Conservation (phyloP, 2,329 filamentous ascomycete genomes). For the Microdochium nivale region DNA sequence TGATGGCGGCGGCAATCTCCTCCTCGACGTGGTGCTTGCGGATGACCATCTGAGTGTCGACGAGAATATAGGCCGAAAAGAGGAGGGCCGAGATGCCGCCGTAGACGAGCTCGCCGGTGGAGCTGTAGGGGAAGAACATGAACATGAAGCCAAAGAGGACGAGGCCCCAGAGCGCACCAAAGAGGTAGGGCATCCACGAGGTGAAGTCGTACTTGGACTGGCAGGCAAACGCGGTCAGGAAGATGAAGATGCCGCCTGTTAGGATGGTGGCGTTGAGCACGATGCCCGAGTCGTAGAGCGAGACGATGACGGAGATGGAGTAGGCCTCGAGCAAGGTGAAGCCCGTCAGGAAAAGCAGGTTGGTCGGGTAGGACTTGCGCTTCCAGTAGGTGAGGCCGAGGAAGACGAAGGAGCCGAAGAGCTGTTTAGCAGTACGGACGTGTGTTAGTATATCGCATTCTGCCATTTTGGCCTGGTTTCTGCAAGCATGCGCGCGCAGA, state of each 20-base stretch:
- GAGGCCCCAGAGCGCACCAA: slow-evolving; percentile 81
- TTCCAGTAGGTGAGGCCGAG: slow-evolving; percentile 92
- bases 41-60: slow-evolving; percentile 94
- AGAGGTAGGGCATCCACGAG: slow-evolving; percentile 91
- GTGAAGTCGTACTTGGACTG: slow-evolving; percentile 99
- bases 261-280: slow-evolving; percentile 87
- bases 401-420: slow-evolving; percentile 76
- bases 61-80: slow-evolving; percentile 90
- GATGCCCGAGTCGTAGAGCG: slow-evolving; percentile 75
- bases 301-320: slow-evolving; percentile 84
- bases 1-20: slow-evolving; percentile 92
- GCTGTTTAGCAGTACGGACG: slow-evolving; percentile 24
- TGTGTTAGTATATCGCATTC: slow-evolving; percentile 8
- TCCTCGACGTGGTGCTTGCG: slow-evolving; percentile 96
- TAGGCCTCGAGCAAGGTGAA: slow-evolving; percentile 95
- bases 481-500: neutral
- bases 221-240: slow-evolving; percentile 82
- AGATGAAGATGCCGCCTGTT: slow-evolving; percentile 74
- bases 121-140: slow-evolving; percentile 78
- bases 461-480: no score
- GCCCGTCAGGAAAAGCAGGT: slow-evolving; percentile 81
- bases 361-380: slow-evolving; percentile 88
- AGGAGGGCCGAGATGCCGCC: slow-evolving; percentile 74
- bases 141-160: slow-evolving; percentile 91
- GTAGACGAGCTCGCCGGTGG: slow-evolving; percentile 77